Evolutionary conservation across 805 yeast species (phyloP).

Genomic region (Scheffersomyces coipomensis): DNA sequence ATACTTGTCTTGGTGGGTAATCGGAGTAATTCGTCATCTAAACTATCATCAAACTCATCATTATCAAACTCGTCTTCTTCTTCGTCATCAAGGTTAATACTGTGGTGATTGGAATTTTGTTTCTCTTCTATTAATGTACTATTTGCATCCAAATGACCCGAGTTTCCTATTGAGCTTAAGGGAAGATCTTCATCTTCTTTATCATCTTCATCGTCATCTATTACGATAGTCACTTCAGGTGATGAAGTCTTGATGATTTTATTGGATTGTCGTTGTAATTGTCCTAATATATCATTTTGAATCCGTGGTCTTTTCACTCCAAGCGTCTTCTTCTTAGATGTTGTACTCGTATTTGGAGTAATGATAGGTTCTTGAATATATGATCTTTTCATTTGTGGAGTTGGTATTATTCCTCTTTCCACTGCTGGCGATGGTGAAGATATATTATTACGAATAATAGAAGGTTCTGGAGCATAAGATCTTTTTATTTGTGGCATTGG

Average conservation of each 20-base stretch:
- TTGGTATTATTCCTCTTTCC: neutral
- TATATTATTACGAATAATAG: too few species aligned
- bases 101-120: too few species aligned
- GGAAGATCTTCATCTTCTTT: conserved; percentile 1
- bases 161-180: too few species aligned
- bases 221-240: conserved; percentile 1
- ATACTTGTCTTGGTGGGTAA: conserved; percentile 5
- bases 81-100: neutral
- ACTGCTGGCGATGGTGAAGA: neutral
- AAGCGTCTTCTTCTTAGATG: conserved; percentile 8
- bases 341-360: too few species aligned
- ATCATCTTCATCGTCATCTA: conserved; percentile 12
- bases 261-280: conserved; percentile 9
- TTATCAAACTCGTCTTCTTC: conserved; percentile 15
- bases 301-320: conserved; percentile 14
- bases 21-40: conserved; percentile 18
- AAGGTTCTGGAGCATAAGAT: too few species aligned
- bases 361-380: too few species aligned
- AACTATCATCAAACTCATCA: conserved; percentile 21
- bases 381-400: neutral
- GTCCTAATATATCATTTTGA: conserved; percentile 11
- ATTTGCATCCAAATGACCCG: too few species aligned
- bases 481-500: neutral
- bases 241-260: conserved; percentile 2
- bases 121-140: too few species aligned